Evolutionary conservation across 2,329 filamentous ascomycete species (phyloP).

Genomic region (Paecilomyces formosus): DNA sequence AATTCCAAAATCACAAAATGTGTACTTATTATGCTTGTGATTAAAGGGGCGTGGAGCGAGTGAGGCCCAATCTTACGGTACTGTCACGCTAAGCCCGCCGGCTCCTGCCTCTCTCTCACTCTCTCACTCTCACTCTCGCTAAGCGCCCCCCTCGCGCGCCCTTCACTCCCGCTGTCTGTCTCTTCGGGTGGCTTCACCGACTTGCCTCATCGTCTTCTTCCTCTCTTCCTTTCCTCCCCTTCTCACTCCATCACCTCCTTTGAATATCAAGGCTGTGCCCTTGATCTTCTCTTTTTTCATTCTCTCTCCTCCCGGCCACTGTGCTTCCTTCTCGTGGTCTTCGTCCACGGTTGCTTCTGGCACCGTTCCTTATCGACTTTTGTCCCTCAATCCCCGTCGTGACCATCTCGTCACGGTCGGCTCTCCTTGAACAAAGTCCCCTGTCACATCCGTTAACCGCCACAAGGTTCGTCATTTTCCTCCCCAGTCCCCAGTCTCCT

Average conservation of each 20-base stretch:
- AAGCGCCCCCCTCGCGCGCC: conserved; percentile 1
- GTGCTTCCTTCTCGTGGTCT: conserved; percentile 2
- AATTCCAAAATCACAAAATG: too few relatives aligned
- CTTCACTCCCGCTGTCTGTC: conserved; percentile 15
- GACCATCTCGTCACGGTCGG: not conserved
- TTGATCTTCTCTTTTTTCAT: conserved; percentile 10
- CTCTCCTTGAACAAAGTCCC: not conserved
- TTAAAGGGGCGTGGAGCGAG: not conserved
- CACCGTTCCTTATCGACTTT: not conserved
- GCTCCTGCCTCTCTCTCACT: not conserved
- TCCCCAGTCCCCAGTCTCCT: not conserved
- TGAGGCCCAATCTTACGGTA: not conserved
- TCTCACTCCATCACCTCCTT: conserved; percentile 5
- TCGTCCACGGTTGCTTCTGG: not conserved
- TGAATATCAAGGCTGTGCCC: conserved; percentile 16
- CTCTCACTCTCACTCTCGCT: not conserved
- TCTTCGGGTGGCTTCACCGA: conserved; percentile 8
- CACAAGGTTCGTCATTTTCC: not conserved
- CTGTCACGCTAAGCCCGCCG: not conserved
- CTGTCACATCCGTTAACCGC: not conserved
- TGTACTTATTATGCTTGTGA: not conserved
- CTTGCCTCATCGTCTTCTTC: conserved; percentile 5
- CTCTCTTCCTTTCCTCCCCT: conserved; percentile 11
- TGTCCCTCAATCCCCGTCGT: not conserved
- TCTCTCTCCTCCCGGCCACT: not conserved